Conservation (phyloP, 2,329 filamentous ascomycete species). For the Calonectria hawksworthii region DNA sequence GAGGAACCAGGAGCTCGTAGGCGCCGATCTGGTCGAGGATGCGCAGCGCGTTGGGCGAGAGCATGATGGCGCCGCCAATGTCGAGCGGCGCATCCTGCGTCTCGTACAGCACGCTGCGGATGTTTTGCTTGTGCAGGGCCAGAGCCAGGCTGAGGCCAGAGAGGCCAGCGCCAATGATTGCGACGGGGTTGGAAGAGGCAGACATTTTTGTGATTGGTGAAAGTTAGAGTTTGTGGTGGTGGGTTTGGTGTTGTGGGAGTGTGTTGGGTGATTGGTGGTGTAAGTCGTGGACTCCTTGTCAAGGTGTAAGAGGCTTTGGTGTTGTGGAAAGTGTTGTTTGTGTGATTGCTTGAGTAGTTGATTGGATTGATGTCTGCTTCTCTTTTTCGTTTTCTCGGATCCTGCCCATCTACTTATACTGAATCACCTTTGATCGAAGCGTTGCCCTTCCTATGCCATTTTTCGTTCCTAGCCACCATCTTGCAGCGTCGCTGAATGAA, state of each 20-base stretch:
- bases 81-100: slow-evolving; percentile 58
- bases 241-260: not conserved
- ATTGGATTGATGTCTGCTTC: not conserved
- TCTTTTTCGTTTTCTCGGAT: not conserved
- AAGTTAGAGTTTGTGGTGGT: not conserved
- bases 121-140: slow-evolving; percentile 64
- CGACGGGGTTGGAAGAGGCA: slow-evolving; percentile 31
- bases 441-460: not conserved
- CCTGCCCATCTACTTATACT: not conserved
- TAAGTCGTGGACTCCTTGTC: not conserved
- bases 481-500: not conserved
- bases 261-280: too few species aligned
- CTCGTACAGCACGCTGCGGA: slow-evolving; percentile 67
- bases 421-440: not conserved
- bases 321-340: not conserved
- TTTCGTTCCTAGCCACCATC: not conserved
- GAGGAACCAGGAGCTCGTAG: slow-evolving; percentile 58
- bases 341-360: not conserved
- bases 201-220: slow-evolving; percentile 24
- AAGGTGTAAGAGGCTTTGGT: not conserved
- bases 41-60: slow-evolving; percentile 70
- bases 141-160: slow-evolving; percentile 68
- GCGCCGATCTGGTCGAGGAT: slow-evolving; percentile 65
- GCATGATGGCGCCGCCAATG: slow-evolving; percentile 69
- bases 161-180: slow-evolving; percentile 55